Base-by-base conservation (phyloP, 306 rosid genomes). In the Cicer judaicum region DNA sequence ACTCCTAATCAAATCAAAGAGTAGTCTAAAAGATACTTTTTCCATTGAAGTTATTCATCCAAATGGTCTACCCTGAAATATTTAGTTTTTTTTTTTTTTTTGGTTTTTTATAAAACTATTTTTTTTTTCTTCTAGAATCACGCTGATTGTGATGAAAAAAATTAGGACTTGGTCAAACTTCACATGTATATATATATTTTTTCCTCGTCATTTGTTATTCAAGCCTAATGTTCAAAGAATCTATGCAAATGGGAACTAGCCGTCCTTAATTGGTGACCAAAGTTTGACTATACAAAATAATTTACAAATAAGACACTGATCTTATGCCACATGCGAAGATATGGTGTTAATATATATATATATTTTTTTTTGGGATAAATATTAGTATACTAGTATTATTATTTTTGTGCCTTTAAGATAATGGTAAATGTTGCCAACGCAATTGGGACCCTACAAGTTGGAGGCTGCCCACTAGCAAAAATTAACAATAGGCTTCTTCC, bases 291-390 rank as follows among this genome's bases (percentile, higher is more conserved):
- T 24, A 24, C 29, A 48, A 6, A 55, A 24, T 78, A 54, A n/a
- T 78, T 68, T 68, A 40, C 44, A 70, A 75, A 62, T 53, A 62
- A 21, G 59, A 43, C 21, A 34, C 68, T 81, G 84, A 81, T 63
- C 76, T 36, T 78, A 67, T 78, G 81, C 62, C 81, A 60, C 78
- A 56, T 80, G 83, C 56, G 12, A 8, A 62, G 74, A 67, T 56
- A 70, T 67, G 42, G 55, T 41, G 21, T 59, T n/a, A 52, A 50
- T 52, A 12, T 7, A n/a, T n/a, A n/a, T n/a, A n/a, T n/a, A n/a
- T 39, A 14, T 49, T 40, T 41, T 49, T 14, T 11, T 8, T 16
- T 16, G 18, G 8, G 4, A 54, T 5, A 8, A 56, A 59, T 12
- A 43, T 60, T 29, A 29, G 1, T 29, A 13, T 59, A 12, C 7